Evolutionary conservation across 2,329 filamentous ascomycete species (phyloP), one percentile per base, ranked within the genome.

Genomic region (Lizonia empirigonia): DNA sequence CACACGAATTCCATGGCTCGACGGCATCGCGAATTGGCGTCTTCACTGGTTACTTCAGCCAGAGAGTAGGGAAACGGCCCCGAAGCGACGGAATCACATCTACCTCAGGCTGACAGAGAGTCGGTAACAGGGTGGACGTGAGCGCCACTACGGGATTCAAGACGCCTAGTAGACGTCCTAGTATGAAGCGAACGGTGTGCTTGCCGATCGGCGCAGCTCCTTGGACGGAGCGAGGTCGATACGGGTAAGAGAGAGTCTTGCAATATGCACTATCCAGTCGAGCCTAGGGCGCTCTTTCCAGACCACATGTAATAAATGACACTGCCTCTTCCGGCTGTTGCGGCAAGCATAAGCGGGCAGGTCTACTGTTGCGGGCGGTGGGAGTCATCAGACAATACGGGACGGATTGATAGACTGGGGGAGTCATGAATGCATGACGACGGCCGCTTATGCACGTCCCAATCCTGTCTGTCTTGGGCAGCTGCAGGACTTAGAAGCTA

Each of bases 391-490:
- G 49, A 52, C 49, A 26, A 52, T 40, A 45, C 44, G 38, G 50
- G 34, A 53, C n/a, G 44, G 39, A 48, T 29, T 44, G 44, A 53
- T 39, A 30, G 39, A 48, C 38, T 44, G 34, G 34, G n/a, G 50
- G 38, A 62, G 48, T 59, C 15, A 57, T 53, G 60, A 64, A 68
- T 71, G 68, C 67, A 70, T 69, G 67, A 67, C 61, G 58, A 62
- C 57, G 69, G 68, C 64, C 65, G 69, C 67, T 66, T 67, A 69
- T 69, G 67, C 68, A 71, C 56, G 60, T 44, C 50, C 55, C 51
- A 48, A 58, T 59, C 58, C 32, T 41, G 42, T 41, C 42, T 33
- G 42, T 46, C 49, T 52, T 52, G 49, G 67, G 62, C 64, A 50
- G 53, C 46, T 35, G 46, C 55, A 58, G 56, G 59, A 47, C 54